These are phyloP conservation scores for Pistacia atlantica DNA, from an alignment of 345 rosid genomes.

Conservation along the genomic window DNA sequence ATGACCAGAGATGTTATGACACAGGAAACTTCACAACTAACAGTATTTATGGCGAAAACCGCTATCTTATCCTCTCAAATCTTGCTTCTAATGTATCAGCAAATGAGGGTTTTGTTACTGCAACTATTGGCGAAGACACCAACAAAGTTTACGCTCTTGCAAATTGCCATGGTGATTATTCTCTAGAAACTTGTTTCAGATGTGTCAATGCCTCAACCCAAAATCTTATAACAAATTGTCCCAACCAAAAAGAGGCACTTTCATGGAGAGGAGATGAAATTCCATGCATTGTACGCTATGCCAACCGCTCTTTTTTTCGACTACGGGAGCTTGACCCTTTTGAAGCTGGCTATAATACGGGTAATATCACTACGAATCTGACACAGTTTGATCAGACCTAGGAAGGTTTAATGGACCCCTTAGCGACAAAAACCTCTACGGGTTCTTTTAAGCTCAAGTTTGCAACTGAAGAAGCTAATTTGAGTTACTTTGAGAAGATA, in stretches of 20 bases:
- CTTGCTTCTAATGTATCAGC: slow-evolving; percentile 24
- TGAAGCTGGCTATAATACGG: background rate
- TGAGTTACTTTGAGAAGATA: slow-evolving; percentile 17
- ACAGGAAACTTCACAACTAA: slow-evolving; percentile 35
- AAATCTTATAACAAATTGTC: slow-evolving; percentile 30
- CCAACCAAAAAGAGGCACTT: slow-evolving; percentile 39
- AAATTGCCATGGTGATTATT: slow-evolving; percentile 39
- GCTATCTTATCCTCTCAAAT: slow-evolving; percentile 29
- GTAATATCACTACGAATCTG: slow-evolving; percentile 14
- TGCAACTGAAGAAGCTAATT: slow-evolving; percentile 31
- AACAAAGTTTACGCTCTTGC: slow-evolving; percentile 28
- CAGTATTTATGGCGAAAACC: slow-evolving; percentile 32
- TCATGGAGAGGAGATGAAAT: background rate
- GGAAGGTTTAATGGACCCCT: slow-evolving; percentile 29
- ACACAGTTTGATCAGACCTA: slow-evolving; percentile 33
- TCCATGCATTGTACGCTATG: slow-evolving; percentile 41
- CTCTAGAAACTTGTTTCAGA: slow-evolving; percentile 27
- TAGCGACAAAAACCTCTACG: slow-evolving; percentile 24
- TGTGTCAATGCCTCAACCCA: slow-evolving; percentile 22
- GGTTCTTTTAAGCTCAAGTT: slow-evolving; percentile 37
- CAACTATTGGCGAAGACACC: slow-evolving; percentile 26
- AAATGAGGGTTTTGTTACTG: slow-evolving; percentile 30
- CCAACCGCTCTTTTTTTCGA: slow-evolving; percentile 32
- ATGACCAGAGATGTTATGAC: slow-evolving; percentile 14
- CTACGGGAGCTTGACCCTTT: slow-evolving; percentile 24